Evolutionary conservation across 306 rosid species (phyloP), one percentile per base, ranked within the genome.

Genomic region (Gillenia trifoliata): DNA sequence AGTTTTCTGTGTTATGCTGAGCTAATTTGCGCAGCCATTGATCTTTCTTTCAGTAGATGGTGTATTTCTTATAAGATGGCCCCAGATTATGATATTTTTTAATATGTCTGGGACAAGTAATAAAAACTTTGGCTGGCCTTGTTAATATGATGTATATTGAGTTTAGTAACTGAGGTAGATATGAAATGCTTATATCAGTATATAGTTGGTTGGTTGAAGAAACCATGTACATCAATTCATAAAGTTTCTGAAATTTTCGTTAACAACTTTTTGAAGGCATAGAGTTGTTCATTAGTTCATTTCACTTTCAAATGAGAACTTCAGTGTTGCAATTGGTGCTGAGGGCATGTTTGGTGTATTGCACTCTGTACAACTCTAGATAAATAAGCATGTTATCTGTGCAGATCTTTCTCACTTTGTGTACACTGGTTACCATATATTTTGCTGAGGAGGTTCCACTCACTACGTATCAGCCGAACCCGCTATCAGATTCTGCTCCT

Each of bases 401-500:
- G 87, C 96, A 95, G 99, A 80, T 95, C 55, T 95, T 95, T 79
- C 84, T 95, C 88, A 71, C 88, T 34, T 75, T 92, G 41, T 95
- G 97, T 77, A 92, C 99, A 7, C 86, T 90, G 73, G 90, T 92
- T 70, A 92, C 99, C 63, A 30, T 92, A 64, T 92, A 92, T 80
- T 95, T 92, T 89, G 98, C 99, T 59, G 82, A 92, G 75, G 99
- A 95, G 87, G 89, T 89, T 85, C 98, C 97, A 38, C 96, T 87
- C 67, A 77, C 83, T 81, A 74, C 52, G 17, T 87, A 80, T 77
- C 90, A 85, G 41, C 84, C 80, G 66, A 82, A 74, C 49, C 87
- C 3, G 62, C 47, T 84, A 66, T 81, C 96, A 40, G 99, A 95
- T 88, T 86, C 96, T 57, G 83, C 92, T 80, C 99, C 99, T 70